A percentile compares a stretch with the other conserved stretches of the same genome.
These are phyloP conservation scores for Amphicarpaea edgeworthii DNA, from an alignment of 306 rosid genomes.

Conservation along the genomic window DNA sequence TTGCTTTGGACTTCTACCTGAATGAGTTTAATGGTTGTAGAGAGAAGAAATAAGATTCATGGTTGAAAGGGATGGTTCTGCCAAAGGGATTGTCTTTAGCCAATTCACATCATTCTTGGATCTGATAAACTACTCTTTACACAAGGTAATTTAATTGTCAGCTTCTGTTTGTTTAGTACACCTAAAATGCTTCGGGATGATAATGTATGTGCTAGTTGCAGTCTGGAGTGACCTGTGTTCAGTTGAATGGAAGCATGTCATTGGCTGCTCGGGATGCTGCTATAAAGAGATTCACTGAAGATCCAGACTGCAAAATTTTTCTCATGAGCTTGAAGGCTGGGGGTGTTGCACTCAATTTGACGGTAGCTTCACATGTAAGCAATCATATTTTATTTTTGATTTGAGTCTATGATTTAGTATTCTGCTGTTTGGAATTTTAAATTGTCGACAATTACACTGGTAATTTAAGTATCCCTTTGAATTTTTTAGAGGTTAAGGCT, in stretches of 20 bases:
- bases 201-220: conserved; percentile 56
- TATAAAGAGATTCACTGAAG: conserved; percentile 75
- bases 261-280: conserved; percentile 78
- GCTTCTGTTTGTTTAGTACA: conserved; percentile 22
- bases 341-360: conserved; percentile 95
- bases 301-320: conserved; percentile 89
- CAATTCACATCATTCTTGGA: conserved; percentile 97
- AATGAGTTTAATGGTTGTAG: conserved; percentile 53
- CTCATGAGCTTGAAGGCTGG: conserved; percentile 99
- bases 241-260: conserved; percentile 88
- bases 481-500: neutral
- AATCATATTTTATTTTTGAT: conserved; percentile 36
- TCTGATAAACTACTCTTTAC: conserved; percentile 80
- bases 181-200: neutral
- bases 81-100: conserved; percentile 93
- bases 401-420: conserved; percentile 25
- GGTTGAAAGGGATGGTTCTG: conserved; percentile 96
- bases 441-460: neutral
- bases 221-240: conserved; percentile 86
- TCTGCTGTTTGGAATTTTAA: conserved; percentile 21
- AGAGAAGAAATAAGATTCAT: conserved; percentile 94
- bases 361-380: conserved; percentile 88
- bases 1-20: conserved; percentile 16
- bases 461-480: neutral
- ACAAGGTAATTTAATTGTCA: conserved; percentile 59